These are phyloP conservation scores for Alopecurus myosuroides DNA, from an alignment of 176 grass and related monocot genomes.

Conservation along the genomic window DNA sequence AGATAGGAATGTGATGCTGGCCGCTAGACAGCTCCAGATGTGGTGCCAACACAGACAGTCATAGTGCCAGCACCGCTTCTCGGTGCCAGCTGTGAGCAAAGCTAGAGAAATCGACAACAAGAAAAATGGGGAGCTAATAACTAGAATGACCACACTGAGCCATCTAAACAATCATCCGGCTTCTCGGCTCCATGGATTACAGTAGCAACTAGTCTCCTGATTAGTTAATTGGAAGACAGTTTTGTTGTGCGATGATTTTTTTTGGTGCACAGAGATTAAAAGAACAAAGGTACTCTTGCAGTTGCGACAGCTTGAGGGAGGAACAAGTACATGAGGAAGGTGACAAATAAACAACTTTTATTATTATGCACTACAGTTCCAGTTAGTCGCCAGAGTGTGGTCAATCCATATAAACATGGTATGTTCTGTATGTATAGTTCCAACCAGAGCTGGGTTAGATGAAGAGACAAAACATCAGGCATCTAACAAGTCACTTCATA, in stretches of 20 bases:
- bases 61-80: too few relatives aligned
- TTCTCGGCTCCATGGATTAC: not conserved
- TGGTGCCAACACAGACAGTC: slow-evolving; percentile 4
- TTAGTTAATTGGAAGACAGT: slow-evolving; percentile 18
- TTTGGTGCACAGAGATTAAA: not conserved
- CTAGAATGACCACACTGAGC: not conserved
- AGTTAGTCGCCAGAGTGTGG: not conserved
- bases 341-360: slow-evolving; percentile 26
- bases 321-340: slow-evolving; percentile 26
- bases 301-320: slow-evolving; percentile 28
- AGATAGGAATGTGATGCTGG: not conserved
- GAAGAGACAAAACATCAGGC: slow-evolving; percentile 12
- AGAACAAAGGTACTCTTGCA: slow-evolving; percentile 47
- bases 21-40: slow-evolving; percentile 12
- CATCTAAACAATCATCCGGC: not conserved
- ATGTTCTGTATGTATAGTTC: slow-evolving; percentile 5
- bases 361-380: not conserved
- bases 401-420: not conserved
- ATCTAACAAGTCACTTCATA: not conserved
- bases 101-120: not conserved
- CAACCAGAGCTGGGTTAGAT: not conserved
- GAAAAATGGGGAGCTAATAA: not conserved
- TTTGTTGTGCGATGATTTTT: not conserved
- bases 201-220: not conserved
- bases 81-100: not conserved